Evolutionary conservation across 192 early-diverging fungal genomes (phyloP), one percentile per base, ranked within the genome.

Genomic region (Backusella morwellensis): DNA sequence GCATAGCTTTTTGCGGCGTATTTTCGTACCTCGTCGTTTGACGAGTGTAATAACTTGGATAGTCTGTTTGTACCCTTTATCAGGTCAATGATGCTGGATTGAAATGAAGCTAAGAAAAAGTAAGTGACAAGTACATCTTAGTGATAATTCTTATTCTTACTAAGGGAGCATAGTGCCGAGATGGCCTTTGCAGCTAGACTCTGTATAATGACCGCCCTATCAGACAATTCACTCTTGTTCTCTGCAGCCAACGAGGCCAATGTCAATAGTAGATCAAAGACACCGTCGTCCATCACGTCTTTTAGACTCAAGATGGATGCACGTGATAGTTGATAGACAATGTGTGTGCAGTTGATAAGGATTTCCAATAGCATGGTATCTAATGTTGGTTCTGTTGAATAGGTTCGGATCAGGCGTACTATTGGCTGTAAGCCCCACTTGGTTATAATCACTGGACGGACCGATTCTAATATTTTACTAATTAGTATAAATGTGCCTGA

Each of bases 1-100:
- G 88, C 88, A 56, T 87, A 83, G 11, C 87, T 82, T 63, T 90
- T 90, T 54, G 87, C 84, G 4, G 80, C 84, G 67, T 90, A 90
- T 75, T 87, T 90, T 59, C 80, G 72, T 2, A 88, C 85, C 73
- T 86, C 82, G n/a, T 52, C 23, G 35, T 86, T 85, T n/a, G 44
- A 77, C 0, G 87, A 85, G 23, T 76, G 72, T 29, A 90, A 71
- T 14, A 87, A 41, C 41, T 76, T 72, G 12, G 82, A 72, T 47
- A 89, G 50, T 5, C 73, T 80, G 50, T 83, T 75, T 35, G 85
- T 79, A 35, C 50, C 67, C n/a, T 80, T 74, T 70, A 85, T 77
- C 3, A 78, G 74, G 26, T 90, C 85, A 44, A 89, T 85, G 44
- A 89, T 85, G 75, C 79, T 74, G 5, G 81, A 78, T 63, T 89